Evolutionary conservation across 2,329 filamentous ascomycete species (phyloP), one percentile per base, ranked within the genome.

Genomic region (Mycocentrospora acerina): DNA sequence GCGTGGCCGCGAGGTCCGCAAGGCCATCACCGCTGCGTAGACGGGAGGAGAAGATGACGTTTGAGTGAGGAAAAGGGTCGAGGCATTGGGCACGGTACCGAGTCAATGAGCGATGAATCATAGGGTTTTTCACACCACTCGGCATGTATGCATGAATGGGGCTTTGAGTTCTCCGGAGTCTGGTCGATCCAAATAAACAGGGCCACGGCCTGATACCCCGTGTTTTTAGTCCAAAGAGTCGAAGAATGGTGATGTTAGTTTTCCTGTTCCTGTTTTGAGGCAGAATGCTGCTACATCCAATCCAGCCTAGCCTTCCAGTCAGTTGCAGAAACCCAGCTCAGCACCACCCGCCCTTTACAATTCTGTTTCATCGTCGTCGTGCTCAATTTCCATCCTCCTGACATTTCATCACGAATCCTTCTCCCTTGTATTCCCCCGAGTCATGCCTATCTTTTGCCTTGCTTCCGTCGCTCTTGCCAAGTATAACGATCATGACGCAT

Each of bases 1-100:
- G 83, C 90, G 90, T 72, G 93, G 89, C 64, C 69, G 74, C 64
- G 74, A 78, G 66, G 68, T 74, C 68, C 78, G 79, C 71, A 75
- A 74, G 68, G 79, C 80, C 60, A 79, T 85, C 68, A 80, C 79
- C 57, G 70, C 76, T 59, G 71, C 75, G 60, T 79, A 75, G 52
- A 54, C 37, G 42, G 32, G 42, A 43, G 35, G 35, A 37, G 46
- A 42, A 37, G 51, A 32, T 40, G 46, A 47, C 42, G 45, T 52
- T 51, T 29, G 35, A 50, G 50, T 29, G 36, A 51, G 48, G 46
- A 54, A 57, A 55, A 56, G 44, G 57, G 55, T 49, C 53, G 54
- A 40, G 55, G 56, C 55, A 63, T 61, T n/a, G 56, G 60, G 55
- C 53, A 64, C 52, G 63, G 60, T 59, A 57, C 59, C 58, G 62